Percentiles rank a stretch among this genome's conserved stretches.
Conservation (phyloP, 768 basidiomycete genomes). For the Nidula microcarpa region DNA sequence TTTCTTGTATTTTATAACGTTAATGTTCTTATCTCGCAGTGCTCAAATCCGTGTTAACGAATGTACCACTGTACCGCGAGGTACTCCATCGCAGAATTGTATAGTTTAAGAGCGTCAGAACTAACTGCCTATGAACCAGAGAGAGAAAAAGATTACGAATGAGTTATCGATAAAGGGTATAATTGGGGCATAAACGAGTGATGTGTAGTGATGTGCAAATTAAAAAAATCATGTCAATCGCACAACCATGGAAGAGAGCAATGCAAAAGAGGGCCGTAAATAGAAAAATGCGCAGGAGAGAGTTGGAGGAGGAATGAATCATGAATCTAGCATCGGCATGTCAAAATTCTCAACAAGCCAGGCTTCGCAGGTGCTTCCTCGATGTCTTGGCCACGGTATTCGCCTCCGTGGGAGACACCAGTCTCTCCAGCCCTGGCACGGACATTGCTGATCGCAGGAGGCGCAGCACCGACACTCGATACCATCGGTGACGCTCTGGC, state of each 20-base stretch:
- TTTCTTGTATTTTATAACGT: too few species aligned
- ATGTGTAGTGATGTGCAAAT: neutral
- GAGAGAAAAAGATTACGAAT: constrained; percentile 5
- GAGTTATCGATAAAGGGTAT: constrained; percentile 12
- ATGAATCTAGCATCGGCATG: constrained; percentile 65
- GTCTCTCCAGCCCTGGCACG: constrained; percentile 69
- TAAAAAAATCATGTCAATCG: constrained; percentile 6
- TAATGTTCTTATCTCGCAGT: too few species aligned
- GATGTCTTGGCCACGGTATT: constrained; percentile 53
- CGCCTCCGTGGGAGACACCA: constrained; percentile 59
- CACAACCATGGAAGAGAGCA: constrained; percentile 24
- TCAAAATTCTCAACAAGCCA: constrained; percentile 64
- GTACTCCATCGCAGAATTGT: constrained; percentile 1
- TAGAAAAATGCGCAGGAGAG: constrained; percentile 5
- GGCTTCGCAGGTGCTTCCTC: constrained; percentile 51
- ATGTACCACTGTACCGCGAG: too few species aligned
- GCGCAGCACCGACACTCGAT: constrained; percentile 60
- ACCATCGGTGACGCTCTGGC: constrained; percentile 85
- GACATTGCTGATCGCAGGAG: constrained; percentile 70
- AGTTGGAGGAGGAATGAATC: constrained; percentile 23
- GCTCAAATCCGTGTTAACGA: too few species aligned
- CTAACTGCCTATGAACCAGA: neutral
- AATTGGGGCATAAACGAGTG: constrained; percentile 9
- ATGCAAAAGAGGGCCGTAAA: constrained; percentile 6
- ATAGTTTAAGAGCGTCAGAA: constrained; percentile 7